phyloP scores from a whole-genome alignment of 352 stramenopile genomes.

The Phytopythium oedochilum region DNA sequence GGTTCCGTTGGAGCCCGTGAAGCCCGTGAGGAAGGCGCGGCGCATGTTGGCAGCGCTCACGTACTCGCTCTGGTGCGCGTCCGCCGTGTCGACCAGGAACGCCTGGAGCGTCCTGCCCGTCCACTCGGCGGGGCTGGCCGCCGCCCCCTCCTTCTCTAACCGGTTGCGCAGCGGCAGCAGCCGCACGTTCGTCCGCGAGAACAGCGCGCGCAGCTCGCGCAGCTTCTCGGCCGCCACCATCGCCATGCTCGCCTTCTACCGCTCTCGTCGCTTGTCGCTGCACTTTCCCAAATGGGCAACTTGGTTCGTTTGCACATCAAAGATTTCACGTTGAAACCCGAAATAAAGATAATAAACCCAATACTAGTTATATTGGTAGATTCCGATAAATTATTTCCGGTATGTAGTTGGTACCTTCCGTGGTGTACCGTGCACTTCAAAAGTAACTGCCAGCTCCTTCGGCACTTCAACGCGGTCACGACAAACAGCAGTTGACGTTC shows the following conservation, averaged over 20 bases:
- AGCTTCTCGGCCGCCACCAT: conserved; percentile 56
- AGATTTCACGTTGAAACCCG: no score
- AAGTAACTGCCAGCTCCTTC: not conserved
- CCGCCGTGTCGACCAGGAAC: conserved; percentile 94
- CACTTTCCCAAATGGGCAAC: not conserved
- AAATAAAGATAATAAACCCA: no score
- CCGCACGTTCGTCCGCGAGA: conserved; percentile 57
- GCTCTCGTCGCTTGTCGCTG: not conserved
- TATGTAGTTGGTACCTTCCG: no score
- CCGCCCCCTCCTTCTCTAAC: conserved; percentile 40
- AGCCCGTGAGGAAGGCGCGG: conserved; percentile 94
- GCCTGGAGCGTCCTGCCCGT: conserved; percentile 64
- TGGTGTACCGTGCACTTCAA: not conserved
- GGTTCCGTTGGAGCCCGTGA: conserved; percentile 96
- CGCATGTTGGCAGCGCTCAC: conserved; percentile 94
- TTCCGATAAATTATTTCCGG: no score
- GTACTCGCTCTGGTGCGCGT: conserved; percentile 99
- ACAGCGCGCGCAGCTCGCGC: conserved; percentile 53
- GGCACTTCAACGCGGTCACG: conserved; percentile 9
- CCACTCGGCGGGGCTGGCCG: conserved; percentile 14
- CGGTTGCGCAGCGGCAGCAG: conserved; percentile 57
- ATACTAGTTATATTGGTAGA: no score
- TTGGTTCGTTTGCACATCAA: no score
- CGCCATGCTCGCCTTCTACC: not conserved
- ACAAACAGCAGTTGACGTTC: conserved; percentile 30